A percentile compares a stretch with the other conserved stretches of the same genome.
phyloP scores from a whole-genome alignment of 1,284 basidiomycete species.

The Kwoniella shivajii region DNA sequence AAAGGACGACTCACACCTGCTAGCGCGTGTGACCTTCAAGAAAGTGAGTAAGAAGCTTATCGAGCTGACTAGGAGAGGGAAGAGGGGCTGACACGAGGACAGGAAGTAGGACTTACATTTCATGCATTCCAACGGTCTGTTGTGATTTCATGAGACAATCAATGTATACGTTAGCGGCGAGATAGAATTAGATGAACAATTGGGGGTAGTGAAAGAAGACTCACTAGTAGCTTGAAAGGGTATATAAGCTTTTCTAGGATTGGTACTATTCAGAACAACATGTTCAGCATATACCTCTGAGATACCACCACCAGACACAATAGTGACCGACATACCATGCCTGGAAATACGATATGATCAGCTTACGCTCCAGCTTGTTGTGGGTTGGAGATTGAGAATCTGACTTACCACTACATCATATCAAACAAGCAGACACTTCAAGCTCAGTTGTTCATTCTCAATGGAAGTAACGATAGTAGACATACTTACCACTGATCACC shows the following conservation, averaged over 20 bases:
- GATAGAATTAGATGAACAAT: background rate
- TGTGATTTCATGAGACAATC: constrained; percentile 2
- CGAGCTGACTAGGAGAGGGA: background rate
- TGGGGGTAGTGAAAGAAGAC: background rate
- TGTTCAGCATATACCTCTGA: background rate
- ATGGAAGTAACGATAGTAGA: background rate
- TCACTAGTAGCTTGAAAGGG: constrained; percentile 78
- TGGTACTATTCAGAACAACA: constrained; percentile 30
- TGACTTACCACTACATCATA: constrained; percentile 16
- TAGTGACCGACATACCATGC: constrained; percentile 27
- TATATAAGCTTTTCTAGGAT: constrained; percentile 66
- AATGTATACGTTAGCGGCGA: background rate
- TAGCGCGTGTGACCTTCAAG: constrained; percentile 74
- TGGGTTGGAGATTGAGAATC: background rate
- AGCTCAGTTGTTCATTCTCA: background rate
- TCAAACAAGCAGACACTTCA: background rate
- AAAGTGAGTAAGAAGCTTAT: constrained; percentile 2
- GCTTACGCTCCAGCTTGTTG: background rate
- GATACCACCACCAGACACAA: background rate
- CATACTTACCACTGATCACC: constrained; percentile 18
- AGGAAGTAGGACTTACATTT: constrained; percentile 60
- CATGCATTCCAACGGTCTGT: constrained; percentile 86
- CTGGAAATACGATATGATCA: constrained; percentile 11
- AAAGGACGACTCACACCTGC: constrained; percentile 56
- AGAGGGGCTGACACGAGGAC: background rate